phyloP scores from a whole-genome alignment of 768 basidiomycete genomes.

The Auriscalpium orientale region DNA sequence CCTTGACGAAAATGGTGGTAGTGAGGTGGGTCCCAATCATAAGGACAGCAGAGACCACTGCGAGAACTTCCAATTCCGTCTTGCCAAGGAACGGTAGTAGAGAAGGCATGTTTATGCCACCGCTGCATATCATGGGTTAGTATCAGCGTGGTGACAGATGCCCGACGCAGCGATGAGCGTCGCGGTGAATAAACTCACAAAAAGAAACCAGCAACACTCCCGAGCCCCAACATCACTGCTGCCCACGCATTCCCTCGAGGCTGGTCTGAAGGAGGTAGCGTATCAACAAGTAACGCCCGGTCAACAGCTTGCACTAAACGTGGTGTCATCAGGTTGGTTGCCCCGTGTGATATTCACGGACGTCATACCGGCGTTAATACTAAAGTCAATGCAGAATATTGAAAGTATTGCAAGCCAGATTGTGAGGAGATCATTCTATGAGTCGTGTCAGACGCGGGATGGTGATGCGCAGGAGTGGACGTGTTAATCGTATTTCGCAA shows the following conservation, averaged over 20 bases:
- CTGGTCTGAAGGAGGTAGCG: constrained; percentile 64
- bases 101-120: constrained; percentile 68
- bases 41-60: constrained; percentile 63
- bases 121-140: constrained; percentile 34
- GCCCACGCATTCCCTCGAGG: constrained; percentile 93
- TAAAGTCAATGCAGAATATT: constrained; percentile 64
- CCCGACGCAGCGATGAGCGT: background rate
- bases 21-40: constrained; percentile 59
- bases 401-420: constrained; percentile 70
- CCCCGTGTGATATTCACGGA: constrained; percentile 22
- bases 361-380: constrained; percentile 43
- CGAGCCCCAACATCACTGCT: constrained; percentile 83
- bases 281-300: constrained; percentile 86
- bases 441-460: constrained; percentile 12
- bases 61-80: constrained; percentile 75
- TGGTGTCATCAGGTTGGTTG: background rate
- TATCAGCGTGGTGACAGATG: too few relatives aligned
- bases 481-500: too few relatives aligned
- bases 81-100: constrained; percentile 69
- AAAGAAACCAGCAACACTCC: constrained; percentile 82
- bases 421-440: constrained; percentile 57
- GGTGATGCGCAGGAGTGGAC: too few relatives aligned
- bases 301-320: constrained; percentile 77
- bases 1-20: constrained; percentile 57
- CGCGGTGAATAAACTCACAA: constrained; percentile 44